These are phyloP conservation scores for Aureobasidium subglaciale DNA, from an alignment of 2,329 filamentous ascomycete genomes.

Conservation along the genomic window DNA sequence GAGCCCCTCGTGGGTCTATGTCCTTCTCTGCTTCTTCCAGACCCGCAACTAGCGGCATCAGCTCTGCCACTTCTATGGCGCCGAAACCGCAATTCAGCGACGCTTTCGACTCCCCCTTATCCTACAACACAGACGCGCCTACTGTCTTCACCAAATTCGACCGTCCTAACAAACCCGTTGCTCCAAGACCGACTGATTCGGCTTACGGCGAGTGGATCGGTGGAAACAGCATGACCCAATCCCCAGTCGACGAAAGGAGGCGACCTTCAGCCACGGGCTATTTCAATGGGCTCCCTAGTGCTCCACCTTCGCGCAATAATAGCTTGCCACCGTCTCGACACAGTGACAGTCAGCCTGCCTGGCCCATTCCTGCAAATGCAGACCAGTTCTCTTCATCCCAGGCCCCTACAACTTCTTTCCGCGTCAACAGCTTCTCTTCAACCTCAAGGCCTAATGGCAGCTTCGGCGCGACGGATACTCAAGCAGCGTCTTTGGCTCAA, in stretches of 20 bases:
- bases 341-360: slow-evolving; percentile 34
- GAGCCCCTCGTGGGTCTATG: slow-evolving; percentile 24
- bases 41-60: slow-evolving; percentile 4
- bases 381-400: slow-evolving; percentile 20
- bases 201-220: slow-evolving; percentile 8
- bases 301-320: slow-evolving; percentile 45
- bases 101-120: slow-evolving; percentile 19
- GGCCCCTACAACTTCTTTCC: slow-evolving; percentile 24
- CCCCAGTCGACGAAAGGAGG: slow-evolving; percentile 18
- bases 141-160: slow-evolving; percentile 31
- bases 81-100: slow-evolving; percentile 18
- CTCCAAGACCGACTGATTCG: not conserved
- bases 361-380: slow-evolving; percentile 18
- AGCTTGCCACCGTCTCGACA: slow-evolving; percentile 52
- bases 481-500: slow-evolving; percentile 5
- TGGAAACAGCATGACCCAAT: not conserved
- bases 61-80: slow-evolving; percentile 19
- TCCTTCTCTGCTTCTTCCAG: slow-evolving; percentile 20
- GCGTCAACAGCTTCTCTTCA: slow-evolving; percentile 21
- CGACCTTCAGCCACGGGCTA: slow-evolving; percentile 26
- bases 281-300: slow-evolving; percentile 31
- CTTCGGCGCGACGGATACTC: slow-evolving; percentile 8
- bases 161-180: slow-evolving; percentile 21
- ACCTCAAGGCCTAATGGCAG: not conserved
- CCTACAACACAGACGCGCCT: slow-evolving; percentile 23